Base-by-base conservation (phyloP, 805 yeast genomes). In the Candida mattraensis region DNA sequence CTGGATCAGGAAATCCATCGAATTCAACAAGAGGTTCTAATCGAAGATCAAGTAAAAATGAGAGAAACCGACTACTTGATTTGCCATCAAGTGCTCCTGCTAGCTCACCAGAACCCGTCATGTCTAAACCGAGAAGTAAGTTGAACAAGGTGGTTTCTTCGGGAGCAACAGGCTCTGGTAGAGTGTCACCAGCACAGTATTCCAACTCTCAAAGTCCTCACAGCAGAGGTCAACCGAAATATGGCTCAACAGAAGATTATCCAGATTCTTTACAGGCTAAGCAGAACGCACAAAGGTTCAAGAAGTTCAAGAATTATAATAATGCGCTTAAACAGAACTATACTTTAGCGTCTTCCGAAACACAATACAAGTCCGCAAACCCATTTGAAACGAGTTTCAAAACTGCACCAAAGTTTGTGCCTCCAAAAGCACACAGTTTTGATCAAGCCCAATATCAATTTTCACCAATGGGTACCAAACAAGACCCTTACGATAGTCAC, bases 351-450 rank as follows among this genome's bases (percentile, higher is more conserved):
- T 13, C 23, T 18, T 16, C 22, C 12, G 25, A 24, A n/a, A 13
- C 35, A 3, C 40, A 35, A 6, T 47, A 47, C 35, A 31, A 33
- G 10, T 34, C 47, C 3, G 51, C 36, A 22, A 47, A 47, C 16
- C 51, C 51, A 3, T 47, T 37, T 24, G 51, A 47, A 24, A 26
- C 37, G 9, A 24, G 18, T 18, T 30, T 24, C 23, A 33, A 27
- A 12, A 24, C 35, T 14, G 26, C 12, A 16, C 22, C 29, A 33
- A 27, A 6, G 18, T 24, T 23, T 17, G 30, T 7, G 19, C 7
- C 23, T 16, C 27, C 23, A 14, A 32, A 18, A n/a, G 15, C 37
- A 3, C 32, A 28, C n/a, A 24, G 18, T 18, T n/a, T 21, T 17
- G 18, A 21, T 4, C 37, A 23, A 9, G 33, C 30, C 19, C 23